Base-by-base conservation (phyloP, 495 filamentous ascomycete genomes). In the Neurospora sp. region DNA sequence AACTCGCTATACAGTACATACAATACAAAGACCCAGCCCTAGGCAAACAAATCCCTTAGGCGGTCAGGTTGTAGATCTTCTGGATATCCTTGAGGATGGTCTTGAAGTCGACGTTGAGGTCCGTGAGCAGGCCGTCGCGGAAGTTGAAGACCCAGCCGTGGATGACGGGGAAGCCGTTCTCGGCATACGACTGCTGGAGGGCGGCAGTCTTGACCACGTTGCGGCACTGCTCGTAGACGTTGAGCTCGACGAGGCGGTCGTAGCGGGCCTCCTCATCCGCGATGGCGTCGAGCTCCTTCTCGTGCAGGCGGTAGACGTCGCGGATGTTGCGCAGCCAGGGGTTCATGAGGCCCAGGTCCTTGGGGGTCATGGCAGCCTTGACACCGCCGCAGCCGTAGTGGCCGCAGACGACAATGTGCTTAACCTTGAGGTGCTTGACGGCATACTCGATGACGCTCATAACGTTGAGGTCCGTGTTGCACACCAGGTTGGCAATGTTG, bases 311-410 rank as follows among this genome's bases (percentile, higher is more conserved):
- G 74, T 89, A 88, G 40, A 89, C 87, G 74, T 89, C 88, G 16
- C 88, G 82, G 78, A 90, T 86, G 80, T 88, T 88, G 72, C 87
- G 82, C 61, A 90, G 83, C 88, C 88, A 90, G 22, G 85, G 83
- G 79, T 90, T 89, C 71, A 90, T 80, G 40, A 89, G 74, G 22
- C 88, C 88, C 69, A 89, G 74, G 77, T 88, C 86, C 78, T 87
- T 85, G 73, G 86, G 80, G 3, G 83, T 84, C 82, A 90, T 86
- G 75, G 88, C 87, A 7, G 88, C 88, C 80, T 88, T 88, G 73
- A 90, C 87, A 68, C 88, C 88, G 44, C 88, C 88, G 80, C 88
- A 90, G 79, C 85, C 86, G 80, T 88, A 89, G 81, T 90, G 88
- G 9, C 88, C 88, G 79, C 88, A 90, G 40, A 90, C 86, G 74